Percentiles rank a stretch among this genome's conserved stretches.
phyloP scores from a whole-genome alignment of 2,329 filamentous ascomycete genomes.

The Ophiosphaerella korrae region DNA sequence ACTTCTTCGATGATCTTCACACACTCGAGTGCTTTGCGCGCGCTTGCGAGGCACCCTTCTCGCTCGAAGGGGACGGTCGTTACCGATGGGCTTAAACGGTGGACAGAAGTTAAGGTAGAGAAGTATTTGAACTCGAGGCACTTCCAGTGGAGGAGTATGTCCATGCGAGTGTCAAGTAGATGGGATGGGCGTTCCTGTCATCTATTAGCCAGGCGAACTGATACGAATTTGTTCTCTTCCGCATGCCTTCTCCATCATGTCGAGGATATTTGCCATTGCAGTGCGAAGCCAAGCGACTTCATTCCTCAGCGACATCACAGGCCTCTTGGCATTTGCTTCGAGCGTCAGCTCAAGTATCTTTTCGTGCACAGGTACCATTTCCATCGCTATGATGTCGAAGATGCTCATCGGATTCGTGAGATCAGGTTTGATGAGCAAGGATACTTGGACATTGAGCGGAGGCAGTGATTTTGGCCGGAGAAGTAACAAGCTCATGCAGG shows the following conservation, averaged over 20 bases:
- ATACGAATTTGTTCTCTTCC: not conserved
- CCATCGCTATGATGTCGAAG: slow-evolving; percentile 28
- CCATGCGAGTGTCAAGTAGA: slow-evolving; percentile 21
- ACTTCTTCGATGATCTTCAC: slow-evolving; percentile 31
- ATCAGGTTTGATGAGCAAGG: slow-evolving; percentile 29
- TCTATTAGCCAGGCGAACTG: slow-evolving; percentile 1
- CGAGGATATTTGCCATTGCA: slow-evolving; percentile 30
- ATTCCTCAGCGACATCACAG: slow-evolving; percentile 16
- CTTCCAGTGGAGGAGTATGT: slow-evolving; percentile 38
- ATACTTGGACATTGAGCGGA: slow-evolving; percentile 28
- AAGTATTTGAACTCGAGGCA: slow-evolving; percentile 42
- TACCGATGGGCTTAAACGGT: slow-evolving; percentile 37
- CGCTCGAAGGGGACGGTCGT: slow-evolving; percentile 34
- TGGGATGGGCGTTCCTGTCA: slow-evolving; percentile 24
- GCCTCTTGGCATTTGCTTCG: slow-evolving; percentile 14
- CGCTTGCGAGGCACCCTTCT: slow-evolving; percentile 38
- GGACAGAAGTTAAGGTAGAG: slow-evolving; percentile 38
- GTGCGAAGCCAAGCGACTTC: slow-evolving; percentile 27
- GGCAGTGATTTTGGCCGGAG: slow-evolving; percentile 38
- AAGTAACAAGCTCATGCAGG: slow-evolving; percentile 36
- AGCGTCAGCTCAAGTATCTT: slow-evolving; percentile 34
- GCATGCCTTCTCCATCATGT: slow-evolving; percentile 28
- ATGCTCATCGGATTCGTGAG: slow-evolving; percentile 31
- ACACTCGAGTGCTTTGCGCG: slow-evolving; percentile 38
- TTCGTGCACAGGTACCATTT: slow-evolving; percentile 36